Evolutionary conservation across 805 yeast genomes (phyloP), one percentile per base, ranked within the genome.

Genomic region (Myxozyma sirexii): DNA sequence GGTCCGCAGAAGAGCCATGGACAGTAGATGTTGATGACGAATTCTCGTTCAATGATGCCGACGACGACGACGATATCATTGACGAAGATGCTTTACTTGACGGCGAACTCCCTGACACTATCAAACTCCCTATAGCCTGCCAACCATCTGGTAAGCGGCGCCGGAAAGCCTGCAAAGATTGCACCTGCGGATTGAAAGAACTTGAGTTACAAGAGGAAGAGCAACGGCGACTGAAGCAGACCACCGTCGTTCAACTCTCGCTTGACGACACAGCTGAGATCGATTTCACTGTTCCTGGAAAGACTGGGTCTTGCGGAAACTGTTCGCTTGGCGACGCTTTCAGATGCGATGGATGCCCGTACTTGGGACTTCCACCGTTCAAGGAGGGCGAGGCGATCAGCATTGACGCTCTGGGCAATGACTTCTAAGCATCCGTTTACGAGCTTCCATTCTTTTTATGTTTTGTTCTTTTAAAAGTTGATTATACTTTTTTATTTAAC

Each of bases 251-350:
- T 8, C 77, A 82, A 68, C 84, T 88, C 60, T 74, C 79, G 26
- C 78, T 80, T 13, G 84, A 85, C 56, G 97, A 93, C 52, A 78
- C 91, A 69, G 82, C 96, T 2, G 99, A 93, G 72, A 84, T 93
- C 57, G 98, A 93, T 72, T 93, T 93, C 76, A 93, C 99, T 0
- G 84, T 92, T n/a, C 90, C 92, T 65, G 98, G 98, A 42, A 93
- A 93, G 70, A 87, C 96, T 12, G 77, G 74, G 2, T 97, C 97
- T 2, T 94, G 99, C 77, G 97, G 97, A 26, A 89, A 96, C 10
- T 94, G 99, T 76, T 86, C 98, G 0, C 80, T 94, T 51, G 99
- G 99, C 45, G 99, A 94, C 74, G 99, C 99, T 0, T 94, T 94
- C 77, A 80, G 99, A 71, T 94, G 99, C 74, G 96, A 92, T 67